Evolutionary conservation across 2,329 filamentous ascomycete species (phyloP), one percentile per base, ranked within the genome.

Genomic region (Diaporthe sp.): DNA sequence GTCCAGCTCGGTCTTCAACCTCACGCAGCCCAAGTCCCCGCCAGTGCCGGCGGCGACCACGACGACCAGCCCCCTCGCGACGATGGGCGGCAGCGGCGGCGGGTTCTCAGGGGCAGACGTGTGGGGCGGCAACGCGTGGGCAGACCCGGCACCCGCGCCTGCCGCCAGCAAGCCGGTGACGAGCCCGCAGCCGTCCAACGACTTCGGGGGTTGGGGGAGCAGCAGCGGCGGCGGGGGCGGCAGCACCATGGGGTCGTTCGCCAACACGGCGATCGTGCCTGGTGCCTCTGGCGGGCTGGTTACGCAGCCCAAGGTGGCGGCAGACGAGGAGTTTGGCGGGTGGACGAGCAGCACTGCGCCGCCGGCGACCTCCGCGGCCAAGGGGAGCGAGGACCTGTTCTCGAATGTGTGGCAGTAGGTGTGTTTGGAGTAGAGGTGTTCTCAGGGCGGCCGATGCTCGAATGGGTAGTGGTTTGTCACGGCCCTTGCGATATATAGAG

Each of bases 321-420:
- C 94, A 0, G 96, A 98, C 79, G 96, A 98, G 83, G 96, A 98
- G 81, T 98, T 98, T 85, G 96, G 96, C 28, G 96, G 96, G 17
- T 98, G 96, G 96, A 92, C 94, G 64, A 97, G 95, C 88, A 85
- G 92, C 89, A 80, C 89, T 78, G 79, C 87, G 85, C 87, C 84
- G 42, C 80, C 86, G 28, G 82, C 82, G 17, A 38, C 45, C 3
- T 19, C n/a, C 25, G 67, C 55, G 4, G 15, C 33, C 3, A 76
- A 76, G 72, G 90, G 90, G 28, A 92, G 91, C 72, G 96, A 98
- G 78, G 96, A 98, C 85, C 83, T 98, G 80, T 98, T 98, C 84
- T 95, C 93, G 42, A 98, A 98, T 83, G 96, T 98, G 67, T 98
- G 96, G 96, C 90, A 95, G 85, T 98, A 84, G 3, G 22, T 5